A percentile compares a stretch with the other conserved stretches of the same genome.
These are phyloP conservation scores for Cryptosporidium baileyi DNA, from an alignment of 169 alveolate genomes.

Conservation along the genomic window DNA sequence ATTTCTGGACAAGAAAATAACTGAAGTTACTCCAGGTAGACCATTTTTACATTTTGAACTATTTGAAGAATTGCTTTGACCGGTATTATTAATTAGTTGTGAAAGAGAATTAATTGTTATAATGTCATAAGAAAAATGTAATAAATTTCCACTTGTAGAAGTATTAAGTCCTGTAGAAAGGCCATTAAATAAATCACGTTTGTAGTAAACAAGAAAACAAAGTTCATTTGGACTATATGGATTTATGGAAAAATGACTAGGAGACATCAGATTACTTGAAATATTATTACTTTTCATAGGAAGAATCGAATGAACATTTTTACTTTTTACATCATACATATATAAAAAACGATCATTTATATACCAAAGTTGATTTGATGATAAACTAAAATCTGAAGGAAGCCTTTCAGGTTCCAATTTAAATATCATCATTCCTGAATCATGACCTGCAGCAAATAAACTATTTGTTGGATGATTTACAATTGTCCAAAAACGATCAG, in stretches of 20 bases:
- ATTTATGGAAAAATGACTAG: conserved; percentile 26
- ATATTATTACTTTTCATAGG: conserved; percentile 62
- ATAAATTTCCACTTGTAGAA: neutral
- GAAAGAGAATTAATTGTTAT: conserved; percentile 45
- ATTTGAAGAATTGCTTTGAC: neutral
- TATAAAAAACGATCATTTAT: conserved; percentile 81
- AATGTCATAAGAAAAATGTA: conserved; percentile 25
- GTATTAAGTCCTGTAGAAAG: neutral
- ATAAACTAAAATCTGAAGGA: conserved; percentile 74
- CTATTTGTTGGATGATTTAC: conserved; percentile 88
- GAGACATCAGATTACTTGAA: conserved; percentile 25
- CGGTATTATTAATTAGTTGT: neutral
- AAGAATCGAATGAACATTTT: conserved; percentile 69
- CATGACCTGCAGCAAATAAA: conserved; percentile 94
- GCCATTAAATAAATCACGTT: conserved; percentile 32
- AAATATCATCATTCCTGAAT: conserved; percentile 91
- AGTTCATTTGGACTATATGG: conserved; percentile 66
- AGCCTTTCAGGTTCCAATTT: conserved; percentile 89
- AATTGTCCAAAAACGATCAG: conserved; percentile 95
- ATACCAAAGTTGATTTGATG: conserved; percentile 76
- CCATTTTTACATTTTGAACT: conserved; percentile 72
- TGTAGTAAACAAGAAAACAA: conserved; percentile 44
- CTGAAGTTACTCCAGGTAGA: conserved; percentile 71
- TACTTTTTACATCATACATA: conserved; percentile 77
- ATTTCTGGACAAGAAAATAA: conserved; percentile 72